Evolutionary conservation across 2,329 filamentous ascomycete species (phyloP), one percentile per base, ranked within the genome.

Genomic region (Fusarium mundagurra): DNA sequence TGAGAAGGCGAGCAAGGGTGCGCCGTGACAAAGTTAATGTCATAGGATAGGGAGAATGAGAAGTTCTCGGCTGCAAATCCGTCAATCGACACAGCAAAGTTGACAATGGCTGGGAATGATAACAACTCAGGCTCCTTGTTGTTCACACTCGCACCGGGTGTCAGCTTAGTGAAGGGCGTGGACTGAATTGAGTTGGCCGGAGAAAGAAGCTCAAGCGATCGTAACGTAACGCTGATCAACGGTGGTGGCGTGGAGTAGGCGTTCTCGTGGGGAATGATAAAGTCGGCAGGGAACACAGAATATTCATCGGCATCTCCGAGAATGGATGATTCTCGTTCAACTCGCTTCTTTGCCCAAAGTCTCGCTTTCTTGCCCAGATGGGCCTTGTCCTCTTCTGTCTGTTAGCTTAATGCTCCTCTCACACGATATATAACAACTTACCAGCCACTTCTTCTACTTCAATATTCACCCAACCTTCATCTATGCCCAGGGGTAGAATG

Each of bases 21-120:
- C 1, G 90, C 90, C 2, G 91, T 92, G 24, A 92, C 88, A 78
- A 92, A 92, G 74, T 88, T 88, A 29, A 92, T 85, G 66, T 92
- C 90, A 72, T 90, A 88, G 11, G 82, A 81, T 16, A 93, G 80
- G 2, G 85, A 77, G 59, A 87, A 85, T 4, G 83, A 84, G 60
- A 86, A 75, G 63, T 86, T 82, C 50, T 85, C 82, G 3, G 84
- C 82, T 5, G 81, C 77, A 5, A 83, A 81, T 36, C 85, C 85
- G 51, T 83, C 82, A 47, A 84, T 76, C 4, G 80, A 79, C 10
- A 84, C 82, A 5, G 70, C 76, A 54, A 85, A 85, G 47, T 76
- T 80, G 55, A 84, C 64, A 36, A 76, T 80, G 43, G 82, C 82
- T 8, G 83, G 83, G 59, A 81, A 77, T 8, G 81, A 82, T 24